Base-by-base conservation (phyloP, 2,329 filamentous ascomycete genomes). In the Atkinsonella texensis region DNA sequence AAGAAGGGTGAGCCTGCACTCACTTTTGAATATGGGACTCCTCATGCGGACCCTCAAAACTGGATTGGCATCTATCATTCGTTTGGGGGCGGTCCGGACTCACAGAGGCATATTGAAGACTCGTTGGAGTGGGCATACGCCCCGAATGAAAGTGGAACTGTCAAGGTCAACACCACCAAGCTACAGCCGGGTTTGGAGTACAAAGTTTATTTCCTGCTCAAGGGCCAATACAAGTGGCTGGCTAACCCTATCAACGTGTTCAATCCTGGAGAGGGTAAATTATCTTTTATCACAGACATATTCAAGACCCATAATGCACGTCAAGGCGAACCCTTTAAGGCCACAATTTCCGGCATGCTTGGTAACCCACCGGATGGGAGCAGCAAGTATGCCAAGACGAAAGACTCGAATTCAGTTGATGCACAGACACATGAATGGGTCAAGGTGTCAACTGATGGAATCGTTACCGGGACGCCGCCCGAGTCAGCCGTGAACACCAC, bases 1-100 rank as follows among this genome's bases (percentile, higher is more conserved):
- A 35, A 32, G 12, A 35, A 38, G 12, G 35, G 35, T 49, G 46
- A 52, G 40, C 35, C 60, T 9, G 54, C 55, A 11, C 62, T 66
- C 45, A 70, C 67, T 0, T 68, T 71, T 51, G 46, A 60, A 10
- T 72, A 70, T 56, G 58, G 60, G 5, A 69, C 66, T 0, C 39
- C 56, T 0, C 43, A 56, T 3, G 53, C 65, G 4, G 54, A 62
- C 47, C 33, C 52, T 2, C 60, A 53, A 15, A 71, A 71, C 55
- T 72, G 69, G 69, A 57, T 71, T 20, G 69, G 64, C 32, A 46
- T 71, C 3, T 71, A 66, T 54, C 52, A 59, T 39, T 54, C 60
- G 11, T 60, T 58, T 1, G 63, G 61, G n/a, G 67, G 67, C 23
- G 67, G 62, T 1, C 68, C 69, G 1, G 59, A 63, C 2, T 57